Base-by-base conservation (phyloP, 768 basidiomycete genomes). In the Cystobasidium ongulense region DNA sequence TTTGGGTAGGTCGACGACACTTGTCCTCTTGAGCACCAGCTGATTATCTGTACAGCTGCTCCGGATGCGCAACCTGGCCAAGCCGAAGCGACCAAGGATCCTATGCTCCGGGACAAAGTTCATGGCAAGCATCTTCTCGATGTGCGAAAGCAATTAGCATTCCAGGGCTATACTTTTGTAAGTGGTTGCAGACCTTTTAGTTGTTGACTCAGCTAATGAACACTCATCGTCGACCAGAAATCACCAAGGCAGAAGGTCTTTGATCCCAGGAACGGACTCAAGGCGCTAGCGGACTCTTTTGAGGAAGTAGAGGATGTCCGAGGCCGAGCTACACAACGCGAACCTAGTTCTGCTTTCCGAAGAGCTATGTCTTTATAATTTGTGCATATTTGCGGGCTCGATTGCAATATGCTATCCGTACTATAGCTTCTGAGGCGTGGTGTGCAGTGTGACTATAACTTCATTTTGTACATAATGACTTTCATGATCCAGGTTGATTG, bases 101-200 rank as follows among this genome's bases (percentile, higher is more conserved):
- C 91, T 17, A 82, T 99, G 78, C 86, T 97, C 72, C 86, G 88
- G 67, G 87, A 97, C 83, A 88, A 88, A 81, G 83, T 88, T 67
- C 88, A 96, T 80, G 94, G 95, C 54, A 86, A 87, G 75, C 86
- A 90, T 80, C 88, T 96, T 76, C 85, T 98, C 80, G 87, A 91
- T 78, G 88, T 94, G 75, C 88, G 94, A 78, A 97, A 98, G 83
- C 88, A 89, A 54, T 84, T 91, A 57, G 92, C 92, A 25, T 95
- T 93, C 82, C 90, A 71, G 15, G 76, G 76, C 8, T 76, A 78
- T 36, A 71, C 68, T 23, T 71, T 71, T 54, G 68, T 71, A 59
- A 31, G 68, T 53, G 11, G 11, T 41, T n/a, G n/a, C n/a, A n/a
- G 57, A 11, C n/a, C 17, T 67, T n/a, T 18, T 15, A 25, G 46